Evolutionary conservation across 164 flowering plant species (phyloP).

Genomic region (Cinnamomum chago): DNA sequence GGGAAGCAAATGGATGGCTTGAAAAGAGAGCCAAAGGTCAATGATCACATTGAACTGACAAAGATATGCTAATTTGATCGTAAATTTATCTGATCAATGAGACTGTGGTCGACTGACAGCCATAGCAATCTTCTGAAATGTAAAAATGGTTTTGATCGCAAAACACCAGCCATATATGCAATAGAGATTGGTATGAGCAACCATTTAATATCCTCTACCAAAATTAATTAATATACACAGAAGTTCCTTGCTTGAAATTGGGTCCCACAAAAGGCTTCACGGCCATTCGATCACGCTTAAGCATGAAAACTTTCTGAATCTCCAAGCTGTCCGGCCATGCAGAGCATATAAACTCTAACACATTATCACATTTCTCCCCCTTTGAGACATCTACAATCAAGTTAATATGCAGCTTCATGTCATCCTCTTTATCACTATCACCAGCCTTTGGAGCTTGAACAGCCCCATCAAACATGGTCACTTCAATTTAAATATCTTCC

Average conservation of each 20-base stretch:
- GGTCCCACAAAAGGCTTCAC: constrained; percentile 56
- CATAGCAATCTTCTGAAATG: background rate
- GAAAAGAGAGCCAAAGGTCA: background rate
- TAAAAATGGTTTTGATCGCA: background rate
- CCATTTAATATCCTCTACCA: background rate
- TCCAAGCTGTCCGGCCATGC: constrained; percentile 76
- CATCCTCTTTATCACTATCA: constrained; percentile 30
- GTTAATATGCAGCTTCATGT: constrained; percentile 50
- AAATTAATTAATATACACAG: too few species aligned
- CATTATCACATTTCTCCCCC: constrained; percentile 31
- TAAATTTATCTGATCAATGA: background rate
- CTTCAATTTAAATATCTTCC: constrained; percentile 67
- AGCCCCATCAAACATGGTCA: constrained; percentile 70
- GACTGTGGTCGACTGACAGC: background rate
- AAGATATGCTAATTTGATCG: background rate
- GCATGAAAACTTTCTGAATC: constrained; percentile 56
- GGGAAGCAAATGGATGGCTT: background rate
- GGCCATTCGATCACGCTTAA: constrained; percentile 19
- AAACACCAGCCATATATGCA: background rate
- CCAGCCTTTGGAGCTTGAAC: constrained; percentile 31
- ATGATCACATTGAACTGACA: background rate
- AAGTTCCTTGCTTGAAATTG: constrained; percentile 42
- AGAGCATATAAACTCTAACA: constrained; percentile 61
- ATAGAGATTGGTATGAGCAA: background rate
- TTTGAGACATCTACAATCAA: constrained; percentile 53